Conservation (phyloP, 148 eudicot genomes). For the Rhododendron kiyosumense region DNA sequence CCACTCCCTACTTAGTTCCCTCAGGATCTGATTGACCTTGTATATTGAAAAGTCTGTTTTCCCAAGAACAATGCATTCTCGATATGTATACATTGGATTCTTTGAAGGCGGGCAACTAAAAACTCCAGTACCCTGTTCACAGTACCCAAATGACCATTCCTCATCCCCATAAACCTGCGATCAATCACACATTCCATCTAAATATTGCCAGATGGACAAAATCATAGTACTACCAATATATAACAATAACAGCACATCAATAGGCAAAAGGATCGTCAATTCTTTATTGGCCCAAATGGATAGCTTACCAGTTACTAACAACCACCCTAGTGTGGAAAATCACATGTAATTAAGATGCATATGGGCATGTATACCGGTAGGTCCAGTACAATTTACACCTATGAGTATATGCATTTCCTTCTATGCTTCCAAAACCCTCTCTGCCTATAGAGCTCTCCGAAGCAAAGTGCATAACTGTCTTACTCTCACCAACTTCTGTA, state of each 20-base stretch:
- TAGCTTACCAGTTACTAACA: background rate
- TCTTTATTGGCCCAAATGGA: background rate
- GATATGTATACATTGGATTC: constrained; percentile 94
- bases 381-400: background rate
- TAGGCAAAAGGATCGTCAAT: background rate
- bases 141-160: constrained; percentile 97
- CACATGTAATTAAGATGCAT: background rate
- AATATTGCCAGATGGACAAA: background rate
- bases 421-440: background rate
- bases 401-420: background rate
- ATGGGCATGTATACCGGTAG: background rate
- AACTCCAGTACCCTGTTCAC: constrained; percentile 93
- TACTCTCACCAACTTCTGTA: background rate
- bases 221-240: background rate
- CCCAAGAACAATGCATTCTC: constrained; percentile 82
- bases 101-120: constrained; percentile 81
- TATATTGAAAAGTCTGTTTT: constrained; percentile 49
- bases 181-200: constrained; percentile 13
- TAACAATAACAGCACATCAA: background rate
- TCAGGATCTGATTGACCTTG: constrained; percentile 68
- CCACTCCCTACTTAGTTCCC: constrained; percentile 96
- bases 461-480: background rate
- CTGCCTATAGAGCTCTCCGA: background rate
- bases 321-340: background rate
- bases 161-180: constrained; percentile 78